Percentiles rank a stretch among this genome's conserved stretches.
These are phyloP conservation scores for Plasmodium malariae DNA, from an alignment of 169 alveolate genomes.

Conservation along the genomic window DNA sequence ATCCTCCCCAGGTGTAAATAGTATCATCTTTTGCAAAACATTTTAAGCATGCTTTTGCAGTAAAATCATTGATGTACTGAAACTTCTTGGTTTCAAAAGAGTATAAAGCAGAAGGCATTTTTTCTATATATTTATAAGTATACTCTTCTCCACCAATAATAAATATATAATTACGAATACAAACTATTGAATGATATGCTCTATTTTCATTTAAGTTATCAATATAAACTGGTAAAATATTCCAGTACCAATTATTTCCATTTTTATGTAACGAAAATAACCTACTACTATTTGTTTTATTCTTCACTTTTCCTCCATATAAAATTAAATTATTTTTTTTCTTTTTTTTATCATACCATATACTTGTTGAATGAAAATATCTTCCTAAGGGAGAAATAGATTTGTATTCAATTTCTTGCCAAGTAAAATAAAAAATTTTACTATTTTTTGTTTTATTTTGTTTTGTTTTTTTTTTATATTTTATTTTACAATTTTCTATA, in stretches of 20 bases:
- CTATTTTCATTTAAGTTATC: slow-evolving; percentile 38
- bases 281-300: slow-evolving; percentile 22
- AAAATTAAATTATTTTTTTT: slow-evolving; percentile 51
- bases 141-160: slow-evolving; percentile 76
- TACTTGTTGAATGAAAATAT: slow-evolving; percentile 61
- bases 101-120: slow-evolving; percentile 76
- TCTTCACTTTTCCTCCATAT: slow-evolving; percentile 77
- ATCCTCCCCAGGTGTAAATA: slow-evolving; percentile 78
- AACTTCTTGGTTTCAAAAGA: slow-evolving; percentile 66
- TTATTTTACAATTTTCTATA: slow-evolving; percentile 40
- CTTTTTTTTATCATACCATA: slow-evolving; percentile 72
- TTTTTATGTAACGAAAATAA: slow-evolving; percentile 22
- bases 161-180: slow-evolving; percentile 39
- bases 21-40: slow-evolving; percentile 50
- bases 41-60: slow-evolving; percentile 62
- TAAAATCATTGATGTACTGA: slow-evolving; percentile 64
- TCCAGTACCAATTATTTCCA: slow-evolving; percentile 58
- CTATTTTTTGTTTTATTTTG: background rate
- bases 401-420: slow-evolving; percentile 63
- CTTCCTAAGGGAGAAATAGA: slow-evolving; percentile 49
- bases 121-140: slow-evolving; percentile 65
- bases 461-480: slow-evolving; percentile 19
- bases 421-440: slow-evolving; percentile 1
- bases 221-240: slow-evolving; percentile 59
- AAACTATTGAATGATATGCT: slow-evolving; percentile 66